A percentile compares a stretch with the other conserved stretches of the same genome.
Conservation (phyloP, 2,329 filamentous ascomycete species). For the Curvularia lunata region DNA sequence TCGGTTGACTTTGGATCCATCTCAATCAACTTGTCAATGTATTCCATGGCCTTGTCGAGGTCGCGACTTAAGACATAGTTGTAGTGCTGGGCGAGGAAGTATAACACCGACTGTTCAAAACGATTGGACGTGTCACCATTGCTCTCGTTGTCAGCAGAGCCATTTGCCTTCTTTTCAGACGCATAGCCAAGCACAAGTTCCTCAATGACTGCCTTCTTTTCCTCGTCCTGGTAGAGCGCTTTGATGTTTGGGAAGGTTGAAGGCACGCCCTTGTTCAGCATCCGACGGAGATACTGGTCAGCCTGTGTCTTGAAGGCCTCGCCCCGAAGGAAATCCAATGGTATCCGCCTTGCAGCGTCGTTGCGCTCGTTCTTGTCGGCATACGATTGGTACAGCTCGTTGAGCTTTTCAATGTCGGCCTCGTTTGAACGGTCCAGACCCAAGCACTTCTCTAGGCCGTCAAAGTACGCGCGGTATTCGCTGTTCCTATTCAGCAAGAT, state of each 20-base stretch:
- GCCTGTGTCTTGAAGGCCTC: constrained; percentile 81
- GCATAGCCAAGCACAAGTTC: constrained; percentile 80
- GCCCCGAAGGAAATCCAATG: constrained; percentile 83
- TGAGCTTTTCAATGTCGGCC: constrained; percentile 71
- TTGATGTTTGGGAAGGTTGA: constrained; percentile 98
- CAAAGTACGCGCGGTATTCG: constrained; percentile 86
- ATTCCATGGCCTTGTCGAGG: constrained; percentile 78
- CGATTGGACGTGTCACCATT: constrained; percentile 61
- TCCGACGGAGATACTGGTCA: constrained; percentile 77
- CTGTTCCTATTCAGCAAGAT: constrained; percentile 83
- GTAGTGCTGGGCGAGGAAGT: constrained; percentile 96
- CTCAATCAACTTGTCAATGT: constrained; percentile 82
- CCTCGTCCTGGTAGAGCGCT: constrained; percentile 79
- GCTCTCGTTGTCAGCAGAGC: constrained; percentile 55
- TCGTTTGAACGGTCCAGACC: constrained; percentile 67
- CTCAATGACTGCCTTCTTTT: constrained; percentile 79
- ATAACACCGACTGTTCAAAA: constrained; percentile 81
- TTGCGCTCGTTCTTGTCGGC: constrained; percentile 80
- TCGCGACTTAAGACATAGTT: constrained; percentile 90
- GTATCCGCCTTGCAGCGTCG: constrained; percentile 84
- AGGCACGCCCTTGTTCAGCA: constrained; percentile 90
- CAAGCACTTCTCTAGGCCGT: constrained; percentile 73
- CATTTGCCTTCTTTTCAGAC: constrained; percentile 62
- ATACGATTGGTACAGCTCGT: constrained; percentile 80
- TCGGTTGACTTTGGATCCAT: constrained; percentile 83